Base-by-base conservation (phyloP, 352 stramenopile genomes). In the Nothophytophthora sp. region DNA sequence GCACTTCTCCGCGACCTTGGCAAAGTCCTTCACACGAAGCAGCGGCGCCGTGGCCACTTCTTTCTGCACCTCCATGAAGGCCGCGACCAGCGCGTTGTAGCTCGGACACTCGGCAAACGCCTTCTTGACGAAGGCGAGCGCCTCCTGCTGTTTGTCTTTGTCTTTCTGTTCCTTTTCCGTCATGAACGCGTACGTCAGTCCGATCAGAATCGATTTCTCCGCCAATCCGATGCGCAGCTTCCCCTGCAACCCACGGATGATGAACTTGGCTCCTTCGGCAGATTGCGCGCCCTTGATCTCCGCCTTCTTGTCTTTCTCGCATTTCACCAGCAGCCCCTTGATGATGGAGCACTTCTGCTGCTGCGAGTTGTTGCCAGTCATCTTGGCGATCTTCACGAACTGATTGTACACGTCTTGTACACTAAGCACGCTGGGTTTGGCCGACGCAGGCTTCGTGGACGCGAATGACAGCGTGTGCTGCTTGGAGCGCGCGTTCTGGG, bases 211-310 rank as follows among this genome's bases (percentile, higher is more conserved):
- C 12, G 96, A 99, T 40, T 96, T 96, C 55, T 98, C 92, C 0
- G 97, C 96, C 19, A 99, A 67, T 4, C 97, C 97, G 64, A 99
- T 99, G 24, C 98, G 86, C 28, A 99, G 83, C 59, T 99, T 99
- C 25, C 97, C 97, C 70, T 99, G 83, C 2, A 99, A 81, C 12
- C 96, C 95, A 24, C 98, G 92, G 35, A 99, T 98, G 34, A 99
- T 97, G 78, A 98, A 99, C 72, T 99, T 99, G 36, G 96, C 88
- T 6, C 66, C 81, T 50, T 88, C 80, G 1, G 79, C 80, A n/a
- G 69, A 67, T 62, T 98, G 92, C 4, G 68, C 52, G 5, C 69
- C 74, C 35, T 88, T 70, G 50, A 50, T 44, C 44, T 69, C 46
- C 0, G 57, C 56, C 41, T 87, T 92, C 39, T 81, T 86, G 52